Base-by-base conservation (phyloP, 768 basidiomycete species). In the Russula compacta region DNA sequence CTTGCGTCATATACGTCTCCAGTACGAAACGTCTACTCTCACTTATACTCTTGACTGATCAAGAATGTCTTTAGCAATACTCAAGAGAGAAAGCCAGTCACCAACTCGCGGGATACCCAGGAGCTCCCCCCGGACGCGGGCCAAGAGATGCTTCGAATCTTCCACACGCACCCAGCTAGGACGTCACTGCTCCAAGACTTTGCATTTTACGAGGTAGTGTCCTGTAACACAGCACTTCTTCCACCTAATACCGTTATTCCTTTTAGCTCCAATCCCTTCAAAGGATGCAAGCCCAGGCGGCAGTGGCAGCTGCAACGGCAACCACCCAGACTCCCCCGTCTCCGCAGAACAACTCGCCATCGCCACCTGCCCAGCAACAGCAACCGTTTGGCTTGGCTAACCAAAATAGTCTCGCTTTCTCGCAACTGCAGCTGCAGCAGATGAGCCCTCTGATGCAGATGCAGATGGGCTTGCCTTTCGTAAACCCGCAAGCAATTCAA, bases 21-120 rank as follows among this genome's bases (percentile, higher is more conserved):
- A 86, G 91, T 92, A 72, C 35, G 81, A 66, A 38, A 54, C 59
- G 8, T 56, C 40, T 32, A 24, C 3, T 47, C 33, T 38, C 24
- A 24, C 7, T 11, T 32, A 17, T 55, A 19, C 36, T 19, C 66
- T 17, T 58, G 55, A 38, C 44, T 43, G 50, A 15, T 11, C 32
- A n/a, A 43, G 55, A 59, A 68, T 69, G 48, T 59, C 32, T 24
- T n/a, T 14, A 95, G 92, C 71, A 98, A 99, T 74, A 98, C 95
- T 6, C 92, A 92, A 69, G 97, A 99, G 73, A 86, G 92, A 69
- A 99, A 98, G 74, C 95, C 97, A 2, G 95, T 99, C 59, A 99
- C 97, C 2, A 97, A 97, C 68, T 97, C 94, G 8, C 84, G 97
- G 64, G 97, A 99, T 71, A 98, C 97, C 2, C 97, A 98, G 72